Evolutionary conservation across 192 early-diverging fungal genomes (phyloP).

Genomic region (Spinellus fusiger): DNA sequence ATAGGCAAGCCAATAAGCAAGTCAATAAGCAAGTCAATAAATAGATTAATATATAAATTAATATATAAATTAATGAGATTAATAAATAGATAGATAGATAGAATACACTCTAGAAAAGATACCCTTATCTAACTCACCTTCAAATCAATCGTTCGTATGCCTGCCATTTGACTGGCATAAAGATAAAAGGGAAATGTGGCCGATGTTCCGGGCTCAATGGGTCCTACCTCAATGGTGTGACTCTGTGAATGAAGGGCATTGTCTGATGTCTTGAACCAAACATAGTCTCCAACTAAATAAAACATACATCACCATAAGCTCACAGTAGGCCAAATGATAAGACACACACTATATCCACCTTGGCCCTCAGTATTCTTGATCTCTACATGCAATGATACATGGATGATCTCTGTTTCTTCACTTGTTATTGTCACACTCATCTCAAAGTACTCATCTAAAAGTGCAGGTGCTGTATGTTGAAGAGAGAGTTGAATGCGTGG

Average conservation of each 20-base stretch:
- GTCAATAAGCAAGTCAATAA: too few species aligned
- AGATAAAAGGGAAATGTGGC: slow-evolving; percentile 25
- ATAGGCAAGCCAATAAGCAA: too few species aligned
- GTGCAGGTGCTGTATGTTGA: slow-evolving; percentile 50
- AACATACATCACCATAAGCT: background rate
- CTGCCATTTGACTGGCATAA: slow-evolving; percentile 13
- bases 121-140: slow-evolving; percentile 28
- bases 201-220: slow-evolving; percentile 31
- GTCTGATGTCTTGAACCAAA: background rate
- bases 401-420: slow-evolving; percentile 51
- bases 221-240: slow-evolving; percentile 27
- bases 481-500: slow-evolving; percentile 54
- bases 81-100: too few species aligned
- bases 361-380: slow-evolving; percentile 45
- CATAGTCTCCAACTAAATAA: background rate
- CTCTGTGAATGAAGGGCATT: background rate
- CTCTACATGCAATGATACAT: slow-evolving; percentile 55
- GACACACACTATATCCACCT: slow-evolving; percentile 12
- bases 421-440: slow-evolving; percentile 58
- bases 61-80: too few species aligned
- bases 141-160: slow-evolving; percentile 24
- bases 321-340: background rate
- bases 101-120: too few species aligned
- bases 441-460: slow-evolving; percentile 63
- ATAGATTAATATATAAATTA: too few species aligned